Conservation (phyloP, 169 alveolate genomes). For the Plasmodium inui region DNA sequence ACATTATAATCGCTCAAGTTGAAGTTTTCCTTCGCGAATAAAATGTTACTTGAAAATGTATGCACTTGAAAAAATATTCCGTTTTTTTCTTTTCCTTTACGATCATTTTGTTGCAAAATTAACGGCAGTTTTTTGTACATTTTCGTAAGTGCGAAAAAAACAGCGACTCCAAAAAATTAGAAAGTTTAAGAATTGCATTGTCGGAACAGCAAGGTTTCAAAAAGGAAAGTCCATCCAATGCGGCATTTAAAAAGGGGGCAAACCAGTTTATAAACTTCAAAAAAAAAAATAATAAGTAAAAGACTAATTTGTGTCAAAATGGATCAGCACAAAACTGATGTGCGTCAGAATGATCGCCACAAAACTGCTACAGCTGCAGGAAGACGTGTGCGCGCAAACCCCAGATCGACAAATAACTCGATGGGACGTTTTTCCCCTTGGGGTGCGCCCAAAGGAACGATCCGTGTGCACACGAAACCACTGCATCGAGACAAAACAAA, state of each 20-base stretch:
- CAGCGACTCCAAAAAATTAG: slow-evolving; percentile 4
- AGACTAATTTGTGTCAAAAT: not conserved
- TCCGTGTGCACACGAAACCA: not conserved
- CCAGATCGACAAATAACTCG: not conserved
- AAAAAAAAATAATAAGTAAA: not conserved
- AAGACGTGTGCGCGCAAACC: not conserved
- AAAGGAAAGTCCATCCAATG: not conserved
- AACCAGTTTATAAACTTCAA: not conserved
- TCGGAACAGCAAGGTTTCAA: not conserved
- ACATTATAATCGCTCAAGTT: not conserved
- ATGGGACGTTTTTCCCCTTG: not conserved
- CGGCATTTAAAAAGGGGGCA: not conserved
- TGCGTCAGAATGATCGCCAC: not conserved
- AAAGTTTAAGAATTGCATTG: not conserved
- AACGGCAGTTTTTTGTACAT: not conserved
- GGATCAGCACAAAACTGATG: not conserved
- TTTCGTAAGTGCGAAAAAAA: not conserved
- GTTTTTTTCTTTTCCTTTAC: not conserved
- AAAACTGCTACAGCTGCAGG: not conserved
- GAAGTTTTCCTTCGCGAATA: not conserved
- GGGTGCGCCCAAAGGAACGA: not conserved
- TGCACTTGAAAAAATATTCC: not conserved
- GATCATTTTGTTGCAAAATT: not conserved
- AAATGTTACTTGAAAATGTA: not conserved
- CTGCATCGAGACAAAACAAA: not conserved